phyloP scores from a whole-genome alignment of 805 yeast genomes.

The Nakazawaea wyomingensis region DNA sequence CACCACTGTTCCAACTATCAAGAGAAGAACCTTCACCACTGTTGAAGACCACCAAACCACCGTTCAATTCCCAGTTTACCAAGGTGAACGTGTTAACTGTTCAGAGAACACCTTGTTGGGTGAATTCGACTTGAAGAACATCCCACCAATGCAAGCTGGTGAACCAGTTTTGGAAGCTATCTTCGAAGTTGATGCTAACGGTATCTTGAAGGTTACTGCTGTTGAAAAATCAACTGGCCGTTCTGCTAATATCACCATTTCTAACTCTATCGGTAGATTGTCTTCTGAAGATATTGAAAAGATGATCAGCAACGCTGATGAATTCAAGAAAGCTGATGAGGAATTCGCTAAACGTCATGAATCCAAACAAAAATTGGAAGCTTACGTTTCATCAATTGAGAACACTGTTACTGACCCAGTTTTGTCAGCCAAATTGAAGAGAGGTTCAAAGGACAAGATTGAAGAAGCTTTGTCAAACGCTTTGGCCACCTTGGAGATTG shows the following conservation, averaged over 20 bases:
- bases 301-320: conserved; percentile 98
- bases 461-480: conserved; percentile 98
- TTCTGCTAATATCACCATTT: conserved; percentile 96
- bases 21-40: conserved; percentile 98
- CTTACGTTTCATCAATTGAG: conserved; percentile 95
- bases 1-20: conserved; percentile 98
- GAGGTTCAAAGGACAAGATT: conserved; percentile 94
- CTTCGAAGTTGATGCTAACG: conserved; percentile 98
- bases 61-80: conserved; percentile 98
- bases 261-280: conserved; percentile 98
- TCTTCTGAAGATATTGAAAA: conserved; percentile 94
- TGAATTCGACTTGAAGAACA: conserved; percentile 96
- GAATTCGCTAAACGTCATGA: conserved; percentile 99
- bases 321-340: conserved; percentile 98
- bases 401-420: conserved; percentile 97
- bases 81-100: conserved; percentile 99
- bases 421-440: conserved; percentile 95
- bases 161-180: conserved; percentile 99
- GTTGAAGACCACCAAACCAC: conserved; percentile 98
- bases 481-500: conserved; percentile 93
- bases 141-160: conserved; percentile 98
- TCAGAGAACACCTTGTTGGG: conserved; percentile 96
- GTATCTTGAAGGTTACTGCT: conserved; percentile 98
- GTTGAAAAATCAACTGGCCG: conserved; percentile 98
- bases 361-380: conserved; percentile 98